phyloP scores from a whole-genome alignment of 1,139 yeast species.

The Geotrichum macrosporum region DNA sequence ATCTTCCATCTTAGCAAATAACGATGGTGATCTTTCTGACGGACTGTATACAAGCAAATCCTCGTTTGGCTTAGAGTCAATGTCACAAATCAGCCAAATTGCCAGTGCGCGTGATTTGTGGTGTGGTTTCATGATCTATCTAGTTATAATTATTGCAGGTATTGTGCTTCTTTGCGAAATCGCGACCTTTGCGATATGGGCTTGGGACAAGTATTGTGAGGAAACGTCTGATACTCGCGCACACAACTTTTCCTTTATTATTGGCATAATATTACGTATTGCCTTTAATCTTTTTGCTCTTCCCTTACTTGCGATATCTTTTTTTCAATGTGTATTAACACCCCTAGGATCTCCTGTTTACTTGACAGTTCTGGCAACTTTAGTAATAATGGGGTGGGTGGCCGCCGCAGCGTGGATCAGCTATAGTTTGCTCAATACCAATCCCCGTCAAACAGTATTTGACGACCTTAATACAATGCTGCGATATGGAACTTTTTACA shows the following conservation, averaged over 20 bases:
- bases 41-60: slow-evolving; percentile 29
- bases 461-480: slow-evolving; percentile 33
- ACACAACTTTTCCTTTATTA: slow-evolving; percentile 27
- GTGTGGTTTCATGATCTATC: slow-evolving; percentile 38
- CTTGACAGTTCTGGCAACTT: slow-evolving; percentile 32
- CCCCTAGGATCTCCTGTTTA: slow-evolving; percentile 21
- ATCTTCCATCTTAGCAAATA: slow-evolving; percentile 3
- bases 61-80: slow-evolving; percentile 31
- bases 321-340: slow-evolving; percentile 36
- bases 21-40: slow-evolving; percentile 23
- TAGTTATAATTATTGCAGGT: slow-evolving; percentile 29
- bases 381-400: slow-evolving; percentile 32
- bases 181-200: slow-evolving; percentile 22
- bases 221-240: slow-evolving; percentile 22
- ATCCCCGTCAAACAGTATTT: slow-evolving; percentile 25
- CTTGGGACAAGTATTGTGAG: slow-evolving; percentile 21
- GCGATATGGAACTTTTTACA: slow-evolving; percentile 36
- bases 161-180: slow-evolving; percentile 20
- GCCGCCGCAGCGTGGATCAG: slow-evolving; percentile 26
- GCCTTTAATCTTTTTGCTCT: slow-evolving; percentile 32
- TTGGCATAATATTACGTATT: slow-evolving; percentile 32
- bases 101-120: slow-evolving; percentile 34
- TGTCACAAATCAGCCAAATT: slow-evolving; percentile 31
- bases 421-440: slow-evolving; percentile 24
- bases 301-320: slow-evolving; percentile 34